Evolutionary conservation across 208 protist genomes (phyloP).

Genomic region (Crithidia thermophila): DNA sequence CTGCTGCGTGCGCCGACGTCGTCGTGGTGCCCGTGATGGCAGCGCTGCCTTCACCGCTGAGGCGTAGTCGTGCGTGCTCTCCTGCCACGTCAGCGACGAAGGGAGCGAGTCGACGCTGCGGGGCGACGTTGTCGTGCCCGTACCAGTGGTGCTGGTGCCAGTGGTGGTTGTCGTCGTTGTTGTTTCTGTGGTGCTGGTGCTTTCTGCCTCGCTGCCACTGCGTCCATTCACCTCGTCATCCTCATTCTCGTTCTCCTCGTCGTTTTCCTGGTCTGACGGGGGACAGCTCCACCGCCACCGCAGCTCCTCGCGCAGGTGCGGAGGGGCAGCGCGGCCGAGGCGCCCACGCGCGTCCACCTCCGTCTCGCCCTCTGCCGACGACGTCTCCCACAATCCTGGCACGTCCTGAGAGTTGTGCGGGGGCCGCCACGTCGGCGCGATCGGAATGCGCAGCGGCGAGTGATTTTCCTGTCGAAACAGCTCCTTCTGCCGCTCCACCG

Average conservation of each 20-base stretch:
- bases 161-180: neutral
- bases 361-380: constrained; percentile 45
- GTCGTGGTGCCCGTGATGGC: too few relatives aligned
- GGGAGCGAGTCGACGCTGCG: too few relatives aligned
- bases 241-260: constrained; percentile 1
- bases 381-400: constrained; percentile 54
- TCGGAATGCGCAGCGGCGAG: constrained; percentile 18
- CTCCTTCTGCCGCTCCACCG: constrained; percentile 39
- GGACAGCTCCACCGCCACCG: constrained; percentile 60
- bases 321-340: constrained; percentile 14
- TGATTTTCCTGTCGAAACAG: constrained; percentile 21
- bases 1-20: too few relatives aligned
- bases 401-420: constrained; percentile 38
- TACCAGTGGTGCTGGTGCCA: neutral
- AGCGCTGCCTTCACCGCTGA: too few relatives aligned
- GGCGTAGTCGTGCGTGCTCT: too few relatives aligned
- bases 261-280: constrained; percentile 28
- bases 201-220: neutral
- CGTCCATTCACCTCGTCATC: constrained; percentile 14
- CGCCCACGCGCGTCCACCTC: constrained; percentile 34
- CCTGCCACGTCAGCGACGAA: too few relatives aligned
- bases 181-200: neutral
- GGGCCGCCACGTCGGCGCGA: constrained; percentile 41
- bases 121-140: too few relatives aligned
- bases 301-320: constrained; percentile 23